Percentiles rank a stretch among this genome's conserved stretches.
Conservation (phyloP, 495 filamentous ascomycete species). For the Hyphodiscus hymeniophilus region DNA sequence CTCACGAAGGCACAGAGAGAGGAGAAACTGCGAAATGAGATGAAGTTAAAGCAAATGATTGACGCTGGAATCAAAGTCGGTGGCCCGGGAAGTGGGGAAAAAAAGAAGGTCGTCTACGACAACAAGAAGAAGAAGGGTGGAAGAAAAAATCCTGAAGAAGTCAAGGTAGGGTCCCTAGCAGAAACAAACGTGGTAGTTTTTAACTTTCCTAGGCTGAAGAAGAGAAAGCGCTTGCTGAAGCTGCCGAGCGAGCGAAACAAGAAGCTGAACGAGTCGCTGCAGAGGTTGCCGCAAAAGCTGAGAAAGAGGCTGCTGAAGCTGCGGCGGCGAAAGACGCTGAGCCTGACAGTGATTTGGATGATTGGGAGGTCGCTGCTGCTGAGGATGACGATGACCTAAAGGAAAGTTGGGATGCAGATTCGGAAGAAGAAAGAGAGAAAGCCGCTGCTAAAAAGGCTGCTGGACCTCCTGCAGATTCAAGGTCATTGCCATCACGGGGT, state of each 20-base stretch:
- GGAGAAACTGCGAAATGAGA: constrained; percentile 70
- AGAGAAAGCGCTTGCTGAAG: constrained; percentile 62
- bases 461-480: constrained; percentile 15
- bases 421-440: constrained; percentile 63
- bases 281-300: constrained; percentile 48
- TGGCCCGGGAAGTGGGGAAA: constrained; percentile 52
- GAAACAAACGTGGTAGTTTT: constrained; percentile 1
- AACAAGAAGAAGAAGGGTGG: constrained; percentile 66
- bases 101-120: constrained; percentile 64
- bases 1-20: constrained; percentile 91
- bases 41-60: constrained; percentile 91
- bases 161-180: constrained; percentile 20
- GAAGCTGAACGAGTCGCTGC: constrained; percentile 59
- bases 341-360: constrained; percentile 54
- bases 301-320: constrained; percentile 48
- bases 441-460: constrained; percentile 31
- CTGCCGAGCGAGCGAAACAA: constrained; percentile 55
- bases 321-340: constrained; percentile 46
- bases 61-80: constrained; percentile 78
- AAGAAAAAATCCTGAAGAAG: constrained; percentile 62
- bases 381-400: constrained; percentile 68
- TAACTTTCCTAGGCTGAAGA: constrained; percentile 47
- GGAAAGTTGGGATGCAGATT: constrained; percentile 89
- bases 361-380: constrained; percentile 84
- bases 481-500: constrained; percentile 29